Percentiles rank a stretch among this genome's conserved stretches.
Evolutionary conservation across 441 rosid genomes (phyloP).

Genomic region (Croton setiger): DNA sequence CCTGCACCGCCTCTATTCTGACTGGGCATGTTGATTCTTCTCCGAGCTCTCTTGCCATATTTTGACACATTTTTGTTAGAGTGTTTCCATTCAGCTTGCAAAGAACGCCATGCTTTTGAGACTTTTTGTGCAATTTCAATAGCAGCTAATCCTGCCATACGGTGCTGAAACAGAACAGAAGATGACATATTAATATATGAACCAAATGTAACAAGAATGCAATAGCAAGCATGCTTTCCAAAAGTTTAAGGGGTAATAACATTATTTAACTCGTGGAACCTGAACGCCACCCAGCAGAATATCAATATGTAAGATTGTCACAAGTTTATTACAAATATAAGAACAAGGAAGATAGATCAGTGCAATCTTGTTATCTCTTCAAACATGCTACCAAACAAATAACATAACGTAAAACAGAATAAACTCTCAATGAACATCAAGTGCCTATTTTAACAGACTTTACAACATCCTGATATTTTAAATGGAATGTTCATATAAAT

Average conservation of each 20-base stretch:
- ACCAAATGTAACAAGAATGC: slow-evolving; percentile 14
- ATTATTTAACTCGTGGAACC: neutral
- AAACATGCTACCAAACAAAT: neutral
- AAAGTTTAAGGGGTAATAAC: neutral
- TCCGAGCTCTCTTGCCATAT: slow-evolving; percentile 63
- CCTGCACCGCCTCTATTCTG: slow-evolving; percentile 98
- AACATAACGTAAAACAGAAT: neutral
- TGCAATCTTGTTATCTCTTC: neutral
- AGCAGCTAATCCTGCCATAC: slow-evolving; percentile 99
- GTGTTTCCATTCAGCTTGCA: slow-evolving; percentile 72
- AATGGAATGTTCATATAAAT: too few species aligned
- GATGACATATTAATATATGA: slow-evolving; percentile 19
- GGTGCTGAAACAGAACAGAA: slow-evolving; percentile 65
- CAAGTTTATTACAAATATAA: neutral
- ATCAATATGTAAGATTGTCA: neutral
- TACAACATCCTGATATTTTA: neutral
- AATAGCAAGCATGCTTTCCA: neutral
- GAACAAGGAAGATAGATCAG: neutral
- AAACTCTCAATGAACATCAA: neutral
- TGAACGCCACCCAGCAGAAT: neutral
- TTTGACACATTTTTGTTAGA: slow-evolving; percentile 52
- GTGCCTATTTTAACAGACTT: neutral
- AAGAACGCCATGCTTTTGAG: slow-evolving; percentile 90
- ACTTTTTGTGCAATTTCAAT: slow-evolving; percentile 93
- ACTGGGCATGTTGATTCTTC: slow-evolving; percentile 71